These are phyloP conservation scores for Lentinus polychrous DNA, from an alignment of 1,284 basidiomycete genomes.

Conservation along the genomic window DNA sequence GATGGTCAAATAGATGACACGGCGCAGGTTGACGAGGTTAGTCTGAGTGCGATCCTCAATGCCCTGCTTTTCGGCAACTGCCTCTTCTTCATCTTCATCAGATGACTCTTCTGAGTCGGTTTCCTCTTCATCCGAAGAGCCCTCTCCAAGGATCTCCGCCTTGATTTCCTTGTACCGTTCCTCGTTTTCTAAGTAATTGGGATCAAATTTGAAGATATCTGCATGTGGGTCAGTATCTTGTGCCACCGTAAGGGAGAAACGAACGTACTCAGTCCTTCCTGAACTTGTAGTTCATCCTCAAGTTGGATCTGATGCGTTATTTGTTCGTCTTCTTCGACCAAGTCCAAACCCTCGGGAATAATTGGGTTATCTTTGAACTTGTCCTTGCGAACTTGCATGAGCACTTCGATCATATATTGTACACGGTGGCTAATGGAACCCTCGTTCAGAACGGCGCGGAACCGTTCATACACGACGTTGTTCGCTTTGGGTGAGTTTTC, in stretches of 20 bases:
- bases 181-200: slow-evolving; percentile 87
- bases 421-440: slow-evolving; percentile 92
- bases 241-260: not conserved
- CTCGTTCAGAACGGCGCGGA: slow-evolving; percentile 95
- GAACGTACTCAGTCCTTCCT: slow-evolving; percentile 84
- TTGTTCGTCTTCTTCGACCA: slow-evolving; percentile 97
- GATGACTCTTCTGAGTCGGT: slow-evolving; percentile 55
- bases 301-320: slow-evolving; percentile 92
- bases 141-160: slow-evolving; percentile 88
- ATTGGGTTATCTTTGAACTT: slow-evolving; percentile 98
- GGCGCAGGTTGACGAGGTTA: slow-evolving; percentile 90
- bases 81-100: slow-evolving; percentile 56
- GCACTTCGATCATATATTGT: slow-evolving; percentile 99
- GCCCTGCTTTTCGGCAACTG: slow-evolving; percentile 72
- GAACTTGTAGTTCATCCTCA: slow-evolving; percentile 90
- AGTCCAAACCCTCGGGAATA: slow-evolving; percentile 87
- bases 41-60: slow-evolving; percentile 96
- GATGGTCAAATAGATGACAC: slow-evolving; percentile 95
- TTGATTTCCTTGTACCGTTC: slow-evolving; percentile 92
- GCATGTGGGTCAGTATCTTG: slow-evolving; percentile 9
- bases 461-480: slow-evolving; percentile 89
- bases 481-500: slow-evolving; percentile 96
- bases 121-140: slow-evolving; percentile 66
- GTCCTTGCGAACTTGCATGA: slow-evolving; percentile 97
- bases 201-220: slow-evolving; percentile 96